Conservation (phyloP, 2,329 filamentous ascomycete genomes). For the Neoascochyta sp. region DNA sequence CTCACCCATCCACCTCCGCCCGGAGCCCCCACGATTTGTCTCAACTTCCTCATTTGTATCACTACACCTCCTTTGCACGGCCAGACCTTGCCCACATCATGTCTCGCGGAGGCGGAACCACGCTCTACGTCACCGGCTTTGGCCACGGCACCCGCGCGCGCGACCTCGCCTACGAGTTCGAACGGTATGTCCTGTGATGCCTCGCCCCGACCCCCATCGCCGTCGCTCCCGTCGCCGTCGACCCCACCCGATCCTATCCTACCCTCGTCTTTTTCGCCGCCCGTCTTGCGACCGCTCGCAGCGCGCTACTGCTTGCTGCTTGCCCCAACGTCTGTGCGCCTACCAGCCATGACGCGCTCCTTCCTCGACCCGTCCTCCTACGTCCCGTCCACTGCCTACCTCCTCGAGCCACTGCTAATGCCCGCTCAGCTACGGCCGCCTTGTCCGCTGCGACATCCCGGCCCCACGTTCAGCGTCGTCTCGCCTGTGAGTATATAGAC, state of each 20-base stretch:
- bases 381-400: too few relatives aligned
- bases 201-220: constrained; percentile 32
- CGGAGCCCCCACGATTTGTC: constrained; percentile 9
- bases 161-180: constrained; percentile 99
- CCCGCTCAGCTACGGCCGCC: constrained; percentile 79
- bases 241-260: constrained; percentile 32
- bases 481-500: constrained; percentile 75
- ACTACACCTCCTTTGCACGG: constrained; percentile 6
- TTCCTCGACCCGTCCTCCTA: constrained; percentile 23
- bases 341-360: constrained; percentile 13
- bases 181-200: constrained; percentile 84
- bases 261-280: not conserved
- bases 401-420: constrained; percentile 43
- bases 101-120: constrained; percentile 89
- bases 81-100: constrained; percentile 48
- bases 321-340: constrained; percentile 5
- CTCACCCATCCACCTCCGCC: constrained; percentile 9
- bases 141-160: constrained; percentile 97
- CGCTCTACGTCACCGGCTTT: constrained; percentile 98
- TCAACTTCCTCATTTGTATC: constrained; percentile 11
- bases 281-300: not conserved
- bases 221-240: constrained; percentile 38
- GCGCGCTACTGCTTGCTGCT: constrained; percentile 7
- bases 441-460: constrained; percentile 97
- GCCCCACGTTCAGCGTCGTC: constrained; percentile 90